A percentile compares a stretch with the other conserved stretches of the same genome.
Evolutionary conservation across 495 filamentous ascomycete species (phyloP).

Genomic region (Neurospora cerealis): DNA sequence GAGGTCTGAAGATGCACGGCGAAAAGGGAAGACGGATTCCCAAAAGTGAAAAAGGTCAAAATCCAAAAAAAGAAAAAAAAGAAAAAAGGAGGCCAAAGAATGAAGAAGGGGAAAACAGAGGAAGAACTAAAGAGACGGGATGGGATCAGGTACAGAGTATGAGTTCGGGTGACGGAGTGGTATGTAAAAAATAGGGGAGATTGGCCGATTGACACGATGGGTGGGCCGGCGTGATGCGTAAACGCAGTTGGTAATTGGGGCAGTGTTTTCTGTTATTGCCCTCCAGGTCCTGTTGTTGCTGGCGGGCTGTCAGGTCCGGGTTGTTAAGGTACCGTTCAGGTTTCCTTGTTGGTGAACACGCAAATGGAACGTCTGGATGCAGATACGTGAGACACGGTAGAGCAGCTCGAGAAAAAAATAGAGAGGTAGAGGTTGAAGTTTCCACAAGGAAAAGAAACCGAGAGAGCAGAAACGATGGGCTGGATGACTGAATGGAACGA

Average conservation of each 20-base stretch:
- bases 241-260: background rate
- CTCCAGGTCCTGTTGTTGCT: background rate
- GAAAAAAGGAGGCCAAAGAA: background rate
- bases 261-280: background rate
- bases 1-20: background rate
- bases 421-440: background rate
- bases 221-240: background rate
- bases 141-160: background rate
- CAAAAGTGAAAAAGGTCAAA: background rate
- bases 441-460: background rate
- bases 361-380: background rate
- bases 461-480: background rate
- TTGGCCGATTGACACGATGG: background rate
- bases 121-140: background rate
- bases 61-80: background rate
- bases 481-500: background rate
- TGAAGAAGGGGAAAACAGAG: background rate
- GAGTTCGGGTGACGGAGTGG: background rate
- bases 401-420: background rate
- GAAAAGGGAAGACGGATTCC: background rate
- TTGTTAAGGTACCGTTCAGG: background rate
- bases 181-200: background rate
- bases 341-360: background rate
- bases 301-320: background rate
- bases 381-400: background rate